Evolutionary conservation across 2,329 filamentous ascomycete genomes (phyloP), one percentile per base, ranked within the genome.

Genomic region (Sodiomyces alkalinus): DNA sequence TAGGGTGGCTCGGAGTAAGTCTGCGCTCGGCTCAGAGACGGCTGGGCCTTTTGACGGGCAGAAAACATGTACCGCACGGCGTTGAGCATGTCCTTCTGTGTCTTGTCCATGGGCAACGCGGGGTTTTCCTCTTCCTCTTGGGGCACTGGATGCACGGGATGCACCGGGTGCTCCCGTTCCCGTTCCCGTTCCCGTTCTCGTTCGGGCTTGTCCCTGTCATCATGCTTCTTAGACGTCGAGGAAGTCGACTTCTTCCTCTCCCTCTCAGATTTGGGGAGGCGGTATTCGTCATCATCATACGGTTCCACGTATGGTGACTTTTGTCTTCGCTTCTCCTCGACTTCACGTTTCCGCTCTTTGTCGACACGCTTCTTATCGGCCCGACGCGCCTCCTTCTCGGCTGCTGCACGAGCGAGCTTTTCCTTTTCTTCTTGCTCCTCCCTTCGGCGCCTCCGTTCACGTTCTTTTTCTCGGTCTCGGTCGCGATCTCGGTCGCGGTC

Each of bases 241-340:
- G 45, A 40, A 21, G 46, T 47, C 39, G 53, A 55, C 40, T 57
- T 58, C n/a, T n/a, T n/a, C n/a, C n/a, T n/a, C n/a, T n/a, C n/a
- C 44, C 53, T 52, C 22, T 53, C 49, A 0, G 45, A 38, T 37
- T 46, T 48, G 18, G 27, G 7, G 3, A 15, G 27, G 3, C 28
- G 14, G 3, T 33, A 33, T 9, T 37, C 34, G 2, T 53, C 51
- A 2, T 51, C 51, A 2, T 50, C 47, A 10, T 42, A 46, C 2
- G 38, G 32, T 33, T 56, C 54, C n/a, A 51, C 46, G 21, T 55
- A 55, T 5, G 45, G 41, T 17, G 31, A 29, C 19, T 29, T 41
- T 15, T 54, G 36, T 13, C 33, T 30, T 33, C 34, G 37, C 44
- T 56, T 57, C 10, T 53, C 50, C 27, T 56, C 53, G 0, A 42